A percentile compares a stretch with the other conserved stretches of the same genome.
These are phyloP conservation scores for Pichia cabralensis DNA, from an alignment of 805 yeast genomes.

Conservation along the genomic window DNA sequence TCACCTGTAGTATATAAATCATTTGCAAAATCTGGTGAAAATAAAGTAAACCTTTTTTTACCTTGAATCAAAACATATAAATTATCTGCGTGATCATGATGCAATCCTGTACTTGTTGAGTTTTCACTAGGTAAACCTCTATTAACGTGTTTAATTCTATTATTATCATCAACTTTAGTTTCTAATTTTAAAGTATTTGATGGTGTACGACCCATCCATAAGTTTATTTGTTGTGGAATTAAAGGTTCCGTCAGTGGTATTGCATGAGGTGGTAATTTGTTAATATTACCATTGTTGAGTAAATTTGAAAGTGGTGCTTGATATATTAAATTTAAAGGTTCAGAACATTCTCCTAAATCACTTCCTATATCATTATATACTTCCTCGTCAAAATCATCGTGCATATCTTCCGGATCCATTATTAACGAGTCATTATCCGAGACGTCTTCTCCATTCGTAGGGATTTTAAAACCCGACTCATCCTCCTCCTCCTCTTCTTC, in stretches of 20 bases:
- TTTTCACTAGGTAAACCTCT: conserved; percentile 46
- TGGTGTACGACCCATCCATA: conserved; percentile 51
- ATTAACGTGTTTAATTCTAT: conserved; percentile 10
- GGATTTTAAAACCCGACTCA: too few species aligned
- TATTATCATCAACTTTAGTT: conserved; percentile 22
- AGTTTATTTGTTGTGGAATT: conserved; percentile 60
- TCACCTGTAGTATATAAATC: conserved; percentile 57
- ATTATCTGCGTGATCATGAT: conserved; percentile 77
- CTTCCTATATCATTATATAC: conserved; percentile 13
- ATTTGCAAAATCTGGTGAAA: conserved; percentile 51
- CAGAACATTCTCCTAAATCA: conserved; percentile 12
- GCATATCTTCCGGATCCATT: conserved; percentile 8
- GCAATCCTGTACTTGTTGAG: conserved; percentile 61
- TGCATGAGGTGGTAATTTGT: conserved; percentile 30
- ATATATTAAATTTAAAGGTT: conserved; percentile 32
- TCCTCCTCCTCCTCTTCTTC: conserved; percentile 18
- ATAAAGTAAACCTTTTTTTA: conserved; percentile 54
- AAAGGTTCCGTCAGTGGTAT: conserved; percentile 18
- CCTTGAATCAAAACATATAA: conserved; percentile 55
- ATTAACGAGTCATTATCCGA: too few species aligned
- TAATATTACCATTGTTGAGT: conserved; percentile 11
- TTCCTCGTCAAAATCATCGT: conserved; percentile 33
- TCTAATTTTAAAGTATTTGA: conserved; percentile 4
- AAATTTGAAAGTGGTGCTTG: conserved; percentile 40
- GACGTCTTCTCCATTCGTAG: too few species aligned